Conservation (phyloP, 1,139 yeast species). For the Saccharomycopsis phalli region DNA sequence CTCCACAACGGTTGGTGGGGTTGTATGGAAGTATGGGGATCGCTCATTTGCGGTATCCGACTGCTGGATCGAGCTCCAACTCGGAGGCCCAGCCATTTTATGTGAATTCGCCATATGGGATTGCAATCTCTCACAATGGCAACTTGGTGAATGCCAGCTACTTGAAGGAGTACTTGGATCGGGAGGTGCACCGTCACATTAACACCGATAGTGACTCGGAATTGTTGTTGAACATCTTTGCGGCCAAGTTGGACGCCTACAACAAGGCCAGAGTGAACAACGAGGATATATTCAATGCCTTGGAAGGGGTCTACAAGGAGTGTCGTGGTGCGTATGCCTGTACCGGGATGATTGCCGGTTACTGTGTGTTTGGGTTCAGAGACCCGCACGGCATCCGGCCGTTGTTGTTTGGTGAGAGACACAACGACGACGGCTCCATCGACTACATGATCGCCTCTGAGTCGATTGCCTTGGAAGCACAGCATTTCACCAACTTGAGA, state of each 20-base stretch:
- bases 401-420: conserved; percentile 72
- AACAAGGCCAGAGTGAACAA: conserved; percentile 91
- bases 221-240: conserved; percentile 78
- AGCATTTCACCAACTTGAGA: conserved; percentile 69
- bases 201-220: conserved; percentile 97
- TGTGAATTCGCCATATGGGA: conserved; percentile 94
- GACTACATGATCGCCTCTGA: conserved; percentile 97
- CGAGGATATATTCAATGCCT: conserved; percentile 78
- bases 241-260: conserved; percentile 82
- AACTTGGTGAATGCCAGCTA: conserved; percentile 83
- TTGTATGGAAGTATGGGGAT: conserved; percentile 93
- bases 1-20: conserved; percentile 67
- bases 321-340: conserved; percentile 97
- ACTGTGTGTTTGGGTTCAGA: conserved; percentile 89
- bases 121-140: conserved; percentile 86
- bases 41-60: conserved; percentile 91
- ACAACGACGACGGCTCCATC: conserved; percentile 54
- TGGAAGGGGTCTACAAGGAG: conserved; percentile 67
- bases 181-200: conserved; percentile 91
- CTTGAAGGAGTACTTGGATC: conserved; percentile 73
- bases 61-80: conserved; percentile 96
- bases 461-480: conserved; percentile 91
- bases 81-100: conserved; percentile 98
- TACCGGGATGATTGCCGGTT: conserved; percentile 91
- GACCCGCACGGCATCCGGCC: conserved; percentile 98